Base-by-base conservation (phyloP, 345 rosid species). In the Lepidium africanum region DNA sequence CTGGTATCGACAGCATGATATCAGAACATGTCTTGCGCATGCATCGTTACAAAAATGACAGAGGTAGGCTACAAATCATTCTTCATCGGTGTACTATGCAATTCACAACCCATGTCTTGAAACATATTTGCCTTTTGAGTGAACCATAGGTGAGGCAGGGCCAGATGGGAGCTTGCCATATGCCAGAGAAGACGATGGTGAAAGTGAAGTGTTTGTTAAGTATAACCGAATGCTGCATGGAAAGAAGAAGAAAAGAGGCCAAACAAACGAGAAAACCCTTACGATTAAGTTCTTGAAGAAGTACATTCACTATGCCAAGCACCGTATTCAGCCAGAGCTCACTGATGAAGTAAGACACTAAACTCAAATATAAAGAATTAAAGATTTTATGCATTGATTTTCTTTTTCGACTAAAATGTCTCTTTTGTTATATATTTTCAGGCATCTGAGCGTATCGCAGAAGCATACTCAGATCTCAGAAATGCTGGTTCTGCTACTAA, bases 21-120 rank as follows among this genome's bases (percentile, higher is more conserved):
- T 94, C 99, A 6, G 96, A 89, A 72, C 99, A 94, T 74, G 99
- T 94, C 68, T 79, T 94, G 77, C 89, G 97, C n/a, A 94, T 94
- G 90, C 99, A 94, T 69, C 92, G 95, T 13, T 94, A 76, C 72
- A 77, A 82, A 59, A 75, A 63, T 23, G 96, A 89, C 76, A 90
- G 92, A 79, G 96, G 99, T 94, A 73, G 35, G 64, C 42, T 32
- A 37, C 39, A n/a, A 55, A 59, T 58, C 52, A 39, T 67, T 63
- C 35, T 33, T 70, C 23, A 12, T 21, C 0, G 1, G 9, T 41
- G 41, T 16, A 70, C 50, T 58, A 6, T 55, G 47, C 33, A 39
- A 19, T 38, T 50, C 9, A 3, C 59, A 62, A 23, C 48, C 63
- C 42, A 6, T 35, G 47, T 43, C 49, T 66, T 75, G 21, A 72